Percentiles rank a stretch among this genome's conserved stretches.
Evolutionary conservation across 345 rosid species (phyloP).

Genomic region (Eucalyptus regnans): DNA sequence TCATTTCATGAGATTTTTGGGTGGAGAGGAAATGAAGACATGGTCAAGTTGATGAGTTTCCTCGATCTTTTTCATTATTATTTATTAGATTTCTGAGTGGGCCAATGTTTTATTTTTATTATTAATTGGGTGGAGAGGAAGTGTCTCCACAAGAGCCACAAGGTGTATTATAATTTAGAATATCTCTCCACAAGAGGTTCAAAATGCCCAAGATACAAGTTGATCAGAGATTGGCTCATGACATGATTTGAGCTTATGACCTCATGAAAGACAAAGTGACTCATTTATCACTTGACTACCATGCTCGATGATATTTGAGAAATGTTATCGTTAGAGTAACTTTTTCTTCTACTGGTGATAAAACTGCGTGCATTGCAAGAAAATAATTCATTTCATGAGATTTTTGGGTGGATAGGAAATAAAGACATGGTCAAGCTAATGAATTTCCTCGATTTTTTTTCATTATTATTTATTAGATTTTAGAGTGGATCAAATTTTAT

Average conservation of each 20-base stretch:
- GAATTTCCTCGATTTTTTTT: neutral
- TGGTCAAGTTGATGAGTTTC: neutral
- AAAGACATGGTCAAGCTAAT: neutral
- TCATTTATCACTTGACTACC: neutral
- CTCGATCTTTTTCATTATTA: neutral
- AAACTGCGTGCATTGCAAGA: neutral
- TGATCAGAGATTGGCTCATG: neutral
- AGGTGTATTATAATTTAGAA: neutral
- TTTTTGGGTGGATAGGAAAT: neutral
- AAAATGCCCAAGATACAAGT: neutral
- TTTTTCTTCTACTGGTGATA: too few species aligned
- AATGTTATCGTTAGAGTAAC: too few species aligned
- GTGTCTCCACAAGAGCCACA: neutral
- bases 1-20: neutral
- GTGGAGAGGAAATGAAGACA: neutral
- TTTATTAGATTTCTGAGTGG: neutral
- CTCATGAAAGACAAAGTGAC: neutral
- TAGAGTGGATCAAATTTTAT: neutral
- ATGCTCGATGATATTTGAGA: neutral
- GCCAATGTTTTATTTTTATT: neutral
- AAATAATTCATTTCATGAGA: neutral
- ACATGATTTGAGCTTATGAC: neutral
- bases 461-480: neutral
- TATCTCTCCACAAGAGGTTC: neutral
- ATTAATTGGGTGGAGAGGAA: neutral